Evolutionary conservation across 1,139 yeast genomes (phyloP), one percentile per base, ranked within the genome.

Genomic region (Wickerhamomyces sp.): DNA sequence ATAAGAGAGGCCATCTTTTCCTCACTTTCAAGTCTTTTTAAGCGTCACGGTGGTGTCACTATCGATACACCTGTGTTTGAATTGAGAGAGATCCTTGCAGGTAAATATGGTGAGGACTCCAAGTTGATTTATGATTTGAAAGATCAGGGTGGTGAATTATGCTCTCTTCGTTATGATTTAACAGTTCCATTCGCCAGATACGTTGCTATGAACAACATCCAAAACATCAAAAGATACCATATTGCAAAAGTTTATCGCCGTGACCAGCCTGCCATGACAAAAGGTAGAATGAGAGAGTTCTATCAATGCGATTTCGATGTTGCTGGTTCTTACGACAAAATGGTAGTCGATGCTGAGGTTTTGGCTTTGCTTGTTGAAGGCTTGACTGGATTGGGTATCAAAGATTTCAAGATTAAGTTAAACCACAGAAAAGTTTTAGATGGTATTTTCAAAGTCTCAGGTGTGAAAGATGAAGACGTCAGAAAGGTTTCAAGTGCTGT

Each of bases 261-360:
- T 65, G 98, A 91, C 59, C 98, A 91, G 63, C 98, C 98, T 6
- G 98, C 98, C 13, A 91, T 91, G 98, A 89, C 97, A 39, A 91
- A 91, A 63, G 98, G 98, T 40, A 78, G 98, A 64, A 91, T 91
- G 98, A 83, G 98, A 73, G 98, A 91, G 62, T 91, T 91, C 54
- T 91, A 91, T 64, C 98, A 91, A 65, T 91, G 98, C 68, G 98
- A 91, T 66, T 85, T 91, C 53, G 98, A 91, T 59, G 71, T 91
- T 55, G 98, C 98, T 24, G 98, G 98, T 37, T 66, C 62, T 39
- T 89, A 84, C 59, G 98, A 91, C 55, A 56, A 79, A 27, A 91
- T 91, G 98, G 93, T 91, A 30, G 95, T 98, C 18, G 98, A 91
- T 59, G 78, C 96, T 8, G 98, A 91, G 64, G 70, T 83, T 41